Conservation (phyloP, 2,329 filamentous ascomycete species). For the Malbranchea zuffiana region DNA sequence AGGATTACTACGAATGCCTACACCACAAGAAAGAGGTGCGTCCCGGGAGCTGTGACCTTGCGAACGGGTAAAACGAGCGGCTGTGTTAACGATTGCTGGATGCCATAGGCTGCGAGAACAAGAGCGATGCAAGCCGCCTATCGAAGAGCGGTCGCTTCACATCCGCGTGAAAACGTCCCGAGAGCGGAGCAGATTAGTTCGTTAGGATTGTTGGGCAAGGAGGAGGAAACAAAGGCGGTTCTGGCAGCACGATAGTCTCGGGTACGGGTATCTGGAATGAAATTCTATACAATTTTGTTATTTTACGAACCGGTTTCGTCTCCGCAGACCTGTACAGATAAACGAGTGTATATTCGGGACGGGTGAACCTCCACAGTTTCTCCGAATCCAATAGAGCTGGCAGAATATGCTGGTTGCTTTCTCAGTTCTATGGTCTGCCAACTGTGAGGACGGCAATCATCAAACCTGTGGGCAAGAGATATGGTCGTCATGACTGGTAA, state of each 20-base stretch:
- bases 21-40: conserved; percentile 98
- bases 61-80: background rate
- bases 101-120: conserved; percentile 59
- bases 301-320: too few species aligned
- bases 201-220: conserved; percentile 70
- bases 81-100: conserved; percentile 1
- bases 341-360: too few species aligned
- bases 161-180: conserved; percentile 67
- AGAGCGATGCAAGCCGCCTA: conserved; percentile 72
- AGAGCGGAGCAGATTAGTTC: conserved; percentile 79
- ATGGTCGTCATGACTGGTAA: too few species aligned
- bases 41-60: conserved; percentile 10
- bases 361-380: too few species aligned
- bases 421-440: too few species aligned
- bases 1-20: conserved; percentile 98
- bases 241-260: conserved; percentile 21
- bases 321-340: too few species aligned
- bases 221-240: conserved; percentile 62
- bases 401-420: too few species aligned
- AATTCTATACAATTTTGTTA: too few species aligned
- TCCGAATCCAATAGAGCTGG: too few species aligned
- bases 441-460: too few species aligned
- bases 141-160: conserved; percentile 64
- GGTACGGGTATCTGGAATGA: conserved; percentile 17
- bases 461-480: too few species aligned